Percentiles rank a stretch among this genome's conserved stretches.
Conservation (phyloP, 129 eudicot species). For the Pittosporum tobira region DNA sequence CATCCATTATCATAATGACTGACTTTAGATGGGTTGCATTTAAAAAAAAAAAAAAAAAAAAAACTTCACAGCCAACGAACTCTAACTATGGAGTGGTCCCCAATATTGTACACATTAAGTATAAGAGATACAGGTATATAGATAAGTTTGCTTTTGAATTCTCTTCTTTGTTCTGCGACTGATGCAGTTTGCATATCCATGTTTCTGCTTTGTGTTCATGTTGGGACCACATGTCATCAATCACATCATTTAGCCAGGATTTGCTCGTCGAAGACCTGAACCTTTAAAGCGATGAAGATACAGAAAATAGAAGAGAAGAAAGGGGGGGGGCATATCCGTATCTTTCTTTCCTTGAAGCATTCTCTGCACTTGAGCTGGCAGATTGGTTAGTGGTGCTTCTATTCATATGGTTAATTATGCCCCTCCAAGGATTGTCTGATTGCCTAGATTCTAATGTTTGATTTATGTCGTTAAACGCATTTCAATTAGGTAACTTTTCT, state of each 20-base stretch:
- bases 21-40: no score
- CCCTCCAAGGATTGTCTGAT: no score
- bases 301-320: not conserved
- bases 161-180: conserved; percentile 11
- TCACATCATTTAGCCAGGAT: conserved; percentile 56
- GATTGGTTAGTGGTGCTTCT: no score
- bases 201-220: conserved; percentile 43
- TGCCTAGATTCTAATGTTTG: no score
- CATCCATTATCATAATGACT: no score
- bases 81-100: not conserved
- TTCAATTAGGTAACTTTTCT: no score
- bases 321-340: not conserved
- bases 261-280: conserved; percentile 49
- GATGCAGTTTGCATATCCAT: conserved; percentile 38
- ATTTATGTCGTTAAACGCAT: no score
- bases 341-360: not conserved
- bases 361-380: not conserved
- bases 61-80: not conserved
- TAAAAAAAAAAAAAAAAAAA: no score
- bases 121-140: not conserved
- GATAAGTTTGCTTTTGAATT: not conserved
- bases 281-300: conserved; percentile 19
- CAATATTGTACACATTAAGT: not conserved
- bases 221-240: conserved; percentile 29
- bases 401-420: no score